Base-by-base conservation (phyloP, 2,329 filamentous ascomycete genomes). In the Neoascochyta sp. region DNA sequence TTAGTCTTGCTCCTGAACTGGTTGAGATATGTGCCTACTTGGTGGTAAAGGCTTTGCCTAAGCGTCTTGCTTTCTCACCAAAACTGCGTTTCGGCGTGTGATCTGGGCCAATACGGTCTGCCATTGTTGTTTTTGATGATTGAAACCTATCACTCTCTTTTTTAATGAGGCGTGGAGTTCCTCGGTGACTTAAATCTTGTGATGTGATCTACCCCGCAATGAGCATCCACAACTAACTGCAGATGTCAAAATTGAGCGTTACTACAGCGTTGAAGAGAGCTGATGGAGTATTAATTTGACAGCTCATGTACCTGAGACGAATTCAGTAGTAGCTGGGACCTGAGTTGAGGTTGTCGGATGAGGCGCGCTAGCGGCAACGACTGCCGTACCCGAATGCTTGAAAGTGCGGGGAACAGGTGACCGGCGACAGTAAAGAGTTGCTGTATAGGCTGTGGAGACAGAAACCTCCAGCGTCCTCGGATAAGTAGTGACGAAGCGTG, bases 31-130 rank as follows among this genome's bases (percentile, higher is more conserved):
- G 9, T 16, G 17, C 55, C 12, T 68, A 68, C 58, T 65, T 74
- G 9, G 70, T 73, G 0, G 70, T 73, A 39, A 73, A 68, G 3
- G 68, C 65, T 36, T 64, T 68, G 1, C 52, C 48, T 26, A 67
- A 35, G n/a, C 63, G 57, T 32, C 63, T 54, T 18, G 57, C 41
- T 30, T 64, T 65, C 13, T 69, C 63, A 21, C 57, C 56, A 39
- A 67, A 63, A 12, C 61, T 63, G 24, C 60, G 59, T 48, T 65
- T 67, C 1, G 58, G 65, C 10, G 45, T 44, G 6, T 53, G 55
- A 28, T 67, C 62, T 5, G 67, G 65, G 8, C 62, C 63, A 41
- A 73, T 73, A 27, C 50, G 61, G 50, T 73, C 67, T 27, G 56
- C 39, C 45, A 47, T 49, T 22, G 21, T 31, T 24, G 9, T 24